Evolutionary conservation across 2,329 filamentous ascomycete species (phyloP).

Genomic region (Xylariales sp.): DNA sequence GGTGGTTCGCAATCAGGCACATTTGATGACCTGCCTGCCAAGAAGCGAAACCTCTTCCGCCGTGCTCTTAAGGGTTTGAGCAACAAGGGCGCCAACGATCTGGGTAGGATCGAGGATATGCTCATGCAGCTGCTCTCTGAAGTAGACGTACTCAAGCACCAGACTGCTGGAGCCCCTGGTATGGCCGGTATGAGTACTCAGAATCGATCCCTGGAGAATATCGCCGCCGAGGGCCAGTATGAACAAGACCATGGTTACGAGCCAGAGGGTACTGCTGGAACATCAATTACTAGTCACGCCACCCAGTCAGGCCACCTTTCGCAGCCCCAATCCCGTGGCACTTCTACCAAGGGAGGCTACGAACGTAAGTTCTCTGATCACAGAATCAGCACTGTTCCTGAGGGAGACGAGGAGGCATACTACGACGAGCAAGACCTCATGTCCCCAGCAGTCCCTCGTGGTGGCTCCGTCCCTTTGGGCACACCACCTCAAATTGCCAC

Average conservation of each 20-base stretch:
- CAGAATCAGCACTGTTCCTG: conserved; percentile 85
- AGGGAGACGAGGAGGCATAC: conserved; percentile 73
- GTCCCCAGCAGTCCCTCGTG: conserved; percentile 54
- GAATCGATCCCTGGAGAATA: conserved; percentile 62
- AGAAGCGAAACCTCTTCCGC: conserved; percentile 91
- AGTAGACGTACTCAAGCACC: conserved; percentile 75
- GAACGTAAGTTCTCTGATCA: conserved; percentile 65
- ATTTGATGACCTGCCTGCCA: conserved; percentile 56
- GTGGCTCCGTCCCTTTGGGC: conserved; percentile 48
- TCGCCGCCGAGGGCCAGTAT: conserved; percentile 56
- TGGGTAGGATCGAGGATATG: conserved; percentile 86
- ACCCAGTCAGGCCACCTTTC: conserved; percentile 76
- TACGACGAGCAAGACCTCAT: conserved; percentile 51
- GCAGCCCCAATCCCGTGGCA: conserved; percentile 47
- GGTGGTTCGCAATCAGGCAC: conserved; percentile 52
- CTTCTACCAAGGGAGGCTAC: conserved; percentile 37
- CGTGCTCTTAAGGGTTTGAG: conserved; percentile 89
- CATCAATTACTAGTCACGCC: conserved; percentile 65
- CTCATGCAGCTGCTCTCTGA: conserved; percentile 88
- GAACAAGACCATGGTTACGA: conserved; percentile 75
- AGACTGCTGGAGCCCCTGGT: conserved; percentile 36
- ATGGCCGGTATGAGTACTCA: conserved; percentile 42
- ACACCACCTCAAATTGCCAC: conserved; percentile 52
- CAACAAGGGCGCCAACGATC: conserved; percentile 80
- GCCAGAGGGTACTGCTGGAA: conserved; percentile 74